Evolutionary conservation across 2,329 filamentous ascomycete species (phyloP), one percentile per base, ranked within the genome.

Genomic region (Xylaria hypoxylon): DNA sequence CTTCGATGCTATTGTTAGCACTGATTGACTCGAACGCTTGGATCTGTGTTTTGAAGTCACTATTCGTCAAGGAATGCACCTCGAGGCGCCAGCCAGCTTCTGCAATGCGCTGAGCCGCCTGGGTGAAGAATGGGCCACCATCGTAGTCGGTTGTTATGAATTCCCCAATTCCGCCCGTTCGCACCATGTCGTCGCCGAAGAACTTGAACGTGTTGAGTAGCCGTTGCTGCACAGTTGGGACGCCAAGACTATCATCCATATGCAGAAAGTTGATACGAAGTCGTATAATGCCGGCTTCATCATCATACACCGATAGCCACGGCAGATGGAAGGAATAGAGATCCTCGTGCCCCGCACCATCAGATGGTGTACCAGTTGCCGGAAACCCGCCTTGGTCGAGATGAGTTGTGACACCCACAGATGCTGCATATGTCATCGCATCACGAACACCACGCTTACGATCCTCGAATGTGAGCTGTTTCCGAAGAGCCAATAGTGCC

Each of bases 221-320:
- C 3, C 74, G 70, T 48, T 72, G 67, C 51, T 67, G 57, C 17
- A 75, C 63, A 1, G 69, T 70, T 5, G 71, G 64, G 0, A 71
- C 64, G 0, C 68, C 67, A 1, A 47, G 45, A 7, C 28, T 64
- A 33, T 67, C 60, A 48, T 76, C 75, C 67, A 71, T 70, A 59
- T 75, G 71, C 26, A 76, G 65, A 56, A 74, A 75, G 55, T 76
- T 76, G 62, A 73, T 72, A 26, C 75, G 71, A 7, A 76, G 70
- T 0, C 75, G 71, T 28, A 76, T 58, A 15, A 64, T 64, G 2
- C 68, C 71, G 1, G 26, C 24, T 13, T 55, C 50, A 3, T 68
- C 70, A 33, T 63, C 65, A 57, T 74, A 76, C 7, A 73, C 68
- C 2, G 72, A 70, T 10, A 76, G 65, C 67, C 70, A 75, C 4